Percentiles rank a stretch among this genome's conserved stretches.
phyloP scores from a whole-genome alignment of 495 filamentous ascomycete species.

The Daldinia concentrica region DNA sequence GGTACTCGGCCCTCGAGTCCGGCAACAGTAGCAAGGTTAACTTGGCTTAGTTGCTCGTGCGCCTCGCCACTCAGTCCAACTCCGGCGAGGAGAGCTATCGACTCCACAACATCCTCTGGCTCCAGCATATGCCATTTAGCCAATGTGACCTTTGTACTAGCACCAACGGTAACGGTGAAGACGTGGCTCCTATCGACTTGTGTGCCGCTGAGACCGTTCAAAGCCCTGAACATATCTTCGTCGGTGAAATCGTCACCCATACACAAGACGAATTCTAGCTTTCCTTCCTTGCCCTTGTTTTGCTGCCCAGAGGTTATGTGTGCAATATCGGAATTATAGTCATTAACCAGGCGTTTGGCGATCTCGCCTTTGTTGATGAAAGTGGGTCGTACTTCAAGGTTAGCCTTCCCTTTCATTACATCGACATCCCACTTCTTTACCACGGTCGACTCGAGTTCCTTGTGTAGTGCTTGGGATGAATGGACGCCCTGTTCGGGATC shows the following conservation, averaged over 20 bases:
- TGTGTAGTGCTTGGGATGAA: conserved; percentile 78
- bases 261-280: conserved; percentile 85
- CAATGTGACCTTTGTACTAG: conserved; percentile 84
- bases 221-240: conserved; percentile 84
- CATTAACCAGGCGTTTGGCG: conserved; percentile 75
- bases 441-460: conserved; percentile 77
- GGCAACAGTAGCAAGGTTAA: conserved; percentile 57
- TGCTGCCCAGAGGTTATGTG: conserved; percentile 16
- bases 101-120: conserved; percentile 84
- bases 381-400: conserved; percentile 93
- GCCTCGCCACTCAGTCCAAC: conserved; percentile 58
- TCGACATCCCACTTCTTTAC: conserved; percentile 84
- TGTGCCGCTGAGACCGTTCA: conserved; percentile 65
- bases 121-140: conserved; percentile 89
- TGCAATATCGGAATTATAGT: conserved; percentile 61
- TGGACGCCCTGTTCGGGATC: conserved; percentile 83
- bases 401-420: conserved; percentile 95
- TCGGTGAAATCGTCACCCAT: conserved; percentile 96
- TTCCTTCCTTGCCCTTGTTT: conserved; percentile 41
- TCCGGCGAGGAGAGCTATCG: conserved; percentile 73
- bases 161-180: conserved; percentile 88
- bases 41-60: conserved; percentile 53
- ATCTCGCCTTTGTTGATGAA: conserved; percentile 98
- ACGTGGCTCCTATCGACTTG: conserved; percentile 65
- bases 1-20: conserved; percentile 56